Evolutionary conservation across 345 rosid genomes (phyloP), one percentile per base, ranked within the genome.

Genomic region (Moringa oleifera): DNA sequence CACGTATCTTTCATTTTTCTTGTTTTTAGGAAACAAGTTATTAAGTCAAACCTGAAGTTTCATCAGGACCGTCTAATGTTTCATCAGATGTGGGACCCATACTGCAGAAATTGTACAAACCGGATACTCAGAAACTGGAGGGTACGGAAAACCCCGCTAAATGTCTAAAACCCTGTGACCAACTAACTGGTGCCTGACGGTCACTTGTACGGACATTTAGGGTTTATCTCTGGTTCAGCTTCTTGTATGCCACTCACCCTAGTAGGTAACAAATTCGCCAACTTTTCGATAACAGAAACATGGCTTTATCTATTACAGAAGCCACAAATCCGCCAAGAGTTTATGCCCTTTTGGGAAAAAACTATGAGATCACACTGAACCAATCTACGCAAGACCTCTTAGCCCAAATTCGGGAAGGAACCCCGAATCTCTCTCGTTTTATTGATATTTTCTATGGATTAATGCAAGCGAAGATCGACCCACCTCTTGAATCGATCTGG

Each of bases 401-500:
- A 19, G 67, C 77, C 49, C 81, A 80, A 64, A 73, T 59, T 56
- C 77, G 1, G 36, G 50, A 64, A 25, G 65, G 50, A 74, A 25
- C 68, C 59, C 67, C 75, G 23, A 68, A 80, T 55, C 67, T 75
- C 11, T 49, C 77, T 60, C 68, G 63, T 46, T 77, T 62, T 19
- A n/a, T 66, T 18, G 53, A 78, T 46, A 20, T 61, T 7, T 80
- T 80, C 71, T 59, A 69, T 57, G 54, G 72, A 21, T 75, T 85
- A 49, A 74, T 66, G 77, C 88, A 80, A 69, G 60, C 87, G 0
- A 75, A 67, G 62, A 28, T 69, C 20, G 85, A 85, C 70, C 86
- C 88, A 23, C 78, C 83, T 57, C 71, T 80, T 7, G 84, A 71
- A 61, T 73, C 91, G 18, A 79, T 85, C 68, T 85, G 87, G 85